These are phyloP conservation scores for Sporopachydermia lactativora DNA, from an alignment of 805 yeast genomes.

Conservation along the genomic window DNA sequence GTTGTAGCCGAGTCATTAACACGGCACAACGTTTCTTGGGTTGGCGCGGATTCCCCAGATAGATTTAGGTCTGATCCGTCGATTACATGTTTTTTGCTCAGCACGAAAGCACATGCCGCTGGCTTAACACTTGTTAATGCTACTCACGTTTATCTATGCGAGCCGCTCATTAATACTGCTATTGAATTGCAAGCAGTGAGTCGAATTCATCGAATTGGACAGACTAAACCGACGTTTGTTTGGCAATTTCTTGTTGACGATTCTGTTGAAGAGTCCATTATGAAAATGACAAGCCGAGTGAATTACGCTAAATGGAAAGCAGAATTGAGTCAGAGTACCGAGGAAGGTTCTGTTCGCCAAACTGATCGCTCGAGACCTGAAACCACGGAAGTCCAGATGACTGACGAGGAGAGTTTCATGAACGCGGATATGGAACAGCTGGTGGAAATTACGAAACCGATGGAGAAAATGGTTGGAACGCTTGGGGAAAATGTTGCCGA, in stretches of 20 bases:
- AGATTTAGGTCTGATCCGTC: slow-evolving; percentile 43
- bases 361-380: no score
- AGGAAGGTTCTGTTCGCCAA: no score
- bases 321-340: no score
- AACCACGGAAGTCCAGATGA: no score
- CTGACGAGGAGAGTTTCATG: neutral
- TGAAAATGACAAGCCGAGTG: slow-evolving; percentile 33
- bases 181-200: slow-evolving; percentile 86
- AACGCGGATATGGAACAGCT: neutral
- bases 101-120: slow-evolving; percentile 76
- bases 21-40: slow-evolving; percentile 38
- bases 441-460: neutral
- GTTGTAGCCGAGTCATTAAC: slow-evolving; percentile 54
- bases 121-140: slow-evolving; percentile 90
- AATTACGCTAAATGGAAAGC: neutral
- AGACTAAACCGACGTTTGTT: slow-evolving; percentile 62
- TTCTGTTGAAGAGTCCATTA: slow-evolving; percentile 82
- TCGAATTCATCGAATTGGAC: slow-evolving; percentile 88
- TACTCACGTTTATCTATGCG: slow-evolving; percentile 81
- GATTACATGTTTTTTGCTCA: slow-evolving; percentile 74
- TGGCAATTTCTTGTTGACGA: slow-evolving; percentile 83
- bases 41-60: slow-evolving; percentile 44
- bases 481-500: neutral
- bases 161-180: slow-evolving; percentile 80
- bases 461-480: neutral